Evolutionary conservation across 805 yeast species (phyloP).

Genomic region (Tetrapisispora phaffii): DNA sequence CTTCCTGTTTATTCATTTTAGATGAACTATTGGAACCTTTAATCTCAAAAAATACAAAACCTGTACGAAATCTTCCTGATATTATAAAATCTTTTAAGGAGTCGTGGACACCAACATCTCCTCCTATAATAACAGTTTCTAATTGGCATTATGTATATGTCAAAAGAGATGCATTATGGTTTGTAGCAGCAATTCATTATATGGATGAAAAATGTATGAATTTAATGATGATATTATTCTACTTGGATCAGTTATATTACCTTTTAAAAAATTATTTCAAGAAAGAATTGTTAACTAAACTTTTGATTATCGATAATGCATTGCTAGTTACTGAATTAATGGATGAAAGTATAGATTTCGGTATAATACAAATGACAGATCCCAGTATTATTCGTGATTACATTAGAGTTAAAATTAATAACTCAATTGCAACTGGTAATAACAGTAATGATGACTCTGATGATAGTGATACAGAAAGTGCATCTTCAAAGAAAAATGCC

Average conservation of each 20-base stretch:
- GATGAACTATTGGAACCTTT: conserved; percentile 25
- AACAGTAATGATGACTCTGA: conserved; percentile 5
- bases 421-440: conserved; percentile 15
- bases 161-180: conserved; percentile 20
- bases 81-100: conserved; percentile 15
- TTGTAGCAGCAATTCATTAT: conserved; percentile 16
- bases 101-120: conserved; percentile 7
- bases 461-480: conserved; percentile 5
- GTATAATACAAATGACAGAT: conserved; percentile 79
- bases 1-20: conserved; percentile 21
- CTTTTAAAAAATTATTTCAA: conserved; percentile 20
- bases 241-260: conserved; percentile 20
- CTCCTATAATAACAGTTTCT: conserved; percentile 12
- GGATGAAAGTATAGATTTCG: conserved; percentile 85
- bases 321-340: conserved; percentile 69
- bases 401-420: conserved; percentile 47
- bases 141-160: conserved; percentile 17
- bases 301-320: conserved; percentile 59
- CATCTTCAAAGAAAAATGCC: neutral
- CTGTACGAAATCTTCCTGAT: conserved; percentile 17
- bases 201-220: conserved; percentile 6
- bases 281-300: conserved; percentile 37
- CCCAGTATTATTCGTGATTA: conserved; percentile 68
- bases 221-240: conserved; percentile 17
- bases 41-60: conserved; percentile 19